Evolutionary conservation across 768 basidiomycete species (phyloP).

Genomic region (Kwoniella bestiolae): DNA sequence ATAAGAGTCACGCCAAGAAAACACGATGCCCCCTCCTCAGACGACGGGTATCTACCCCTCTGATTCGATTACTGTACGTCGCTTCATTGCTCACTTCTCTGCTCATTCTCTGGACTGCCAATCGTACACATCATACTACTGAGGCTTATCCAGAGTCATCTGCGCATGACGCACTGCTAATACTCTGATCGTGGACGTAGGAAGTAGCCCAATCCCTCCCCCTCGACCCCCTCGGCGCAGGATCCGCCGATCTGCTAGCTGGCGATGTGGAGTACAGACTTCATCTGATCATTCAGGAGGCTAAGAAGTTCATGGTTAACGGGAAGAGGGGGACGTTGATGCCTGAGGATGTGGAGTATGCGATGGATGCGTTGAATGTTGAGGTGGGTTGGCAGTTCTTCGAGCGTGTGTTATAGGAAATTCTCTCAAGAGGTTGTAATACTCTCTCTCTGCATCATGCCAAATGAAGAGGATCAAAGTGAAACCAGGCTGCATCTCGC

Average conservation of each 20-base stretch:
- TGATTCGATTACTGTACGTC: constrained; percentile 45
- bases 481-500: too few relatives aligned
- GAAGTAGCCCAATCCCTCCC: constrained; percentile 89
- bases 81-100: not conserved
- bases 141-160: too few relatives aligned
- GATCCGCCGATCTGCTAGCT: constrained; percentile 80
- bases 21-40: constrained; percentile 39
- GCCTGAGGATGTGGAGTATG: constrained; percentile 89
- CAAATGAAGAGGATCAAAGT: too few relatives aligned
- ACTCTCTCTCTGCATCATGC: not conserved
- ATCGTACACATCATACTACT: too few relatives aligned
- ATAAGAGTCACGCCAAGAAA: too few relatives aligned
- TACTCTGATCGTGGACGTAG: constrained; percentile 60
- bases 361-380: constrained; percentile 90
- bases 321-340: constrained; percentile 86
- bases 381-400: constrained; percentile 68
- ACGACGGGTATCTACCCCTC: constrained; percentile 47
- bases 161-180: too few relatives aligned
- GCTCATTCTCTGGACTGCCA: too few relatives aligned
- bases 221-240: constrained; percentile 73
- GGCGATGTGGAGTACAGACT: constrained; percentile 97
- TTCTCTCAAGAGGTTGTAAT: too few relatives aligned
- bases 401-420: too few relatives aligned
- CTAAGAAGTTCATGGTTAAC: constrained; percentile 94
- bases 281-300: constrained; percentile 90